These are phyloP conservation scores for Teratosphaeriaceae sp. DNA, from an alignment of 2,329 filamentous ascomycete species.

Conservation along the genomic window DNA sequence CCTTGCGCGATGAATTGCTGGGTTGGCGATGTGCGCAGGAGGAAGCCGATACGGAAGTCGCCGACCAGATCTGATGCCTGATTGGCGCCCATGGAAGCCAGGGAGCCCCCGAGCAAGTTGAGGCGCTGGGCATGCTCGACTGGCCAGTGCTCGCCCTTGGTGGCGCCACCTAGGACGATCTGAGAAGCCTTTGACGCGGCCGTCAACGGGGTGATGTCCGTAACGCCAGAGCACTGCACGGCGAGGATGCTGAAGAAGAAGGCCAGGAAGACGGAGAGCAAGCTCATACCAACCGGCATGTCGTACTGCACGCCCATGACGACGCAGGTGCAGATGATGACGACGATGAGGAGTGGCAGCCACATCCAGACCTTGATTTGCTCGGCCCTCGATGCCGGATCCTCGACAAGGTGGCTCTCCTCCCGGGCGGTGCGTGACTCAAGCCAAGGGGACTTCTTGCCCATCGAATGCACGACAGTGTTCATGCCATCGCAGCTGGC, in stretches of 20 bases:
- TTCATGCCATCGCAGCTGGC: constrained; percentile 40
- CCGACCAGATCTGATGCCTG: constrained; percentile 46
- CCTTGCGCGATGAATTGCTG: constrained; percentile 62
- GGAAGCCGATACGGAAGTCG: constrained; percentile 63
- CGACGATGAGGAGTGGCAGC: constrained; percentile 40
- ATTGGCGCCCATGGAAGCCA: constrained; percentile 34
- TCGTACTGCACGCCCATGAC: constrained; percentile 46
- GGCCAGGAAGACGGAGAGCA: constrained; percentile 50
- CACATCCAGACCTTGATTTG: constrained; percentile 51
- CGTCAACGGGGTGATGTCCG: constrained; percentile 57
- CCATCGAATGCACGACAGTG: constrained; percentile 30
- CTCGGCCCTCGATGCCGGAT: constrained; percentile 42
- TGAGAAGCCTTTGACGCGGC: constrained; percentile 63
- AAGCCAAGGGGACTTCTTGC: constrained; percentile 38
- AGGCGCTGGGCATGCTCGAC: constrained; percentile 52
- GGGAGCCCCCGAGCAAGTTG: constrained; percentile 58
- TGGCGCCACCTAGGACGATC: constrained; percentile 60
- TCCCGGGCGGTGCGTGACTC: constrained; percentile 35
- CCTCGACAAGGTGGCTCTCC: constrained; percentile 41
- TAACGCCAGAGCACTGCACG: constrained; percentile 49
- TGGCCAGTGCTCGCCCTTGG: constrained; percentile 46
- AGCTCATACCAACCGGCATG: constrained; percentile 51
- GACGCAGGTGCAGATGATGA: constrained; percentile 46
- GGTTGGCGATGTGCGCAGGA: constrained; percentile 57
- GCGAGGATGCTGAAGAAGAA: constrained; percentile 58